Evolutionary conservation across 148 eudicot species (phyloP), one percentile per base, ranked within the genome.

Genomic region (Camellia granthamiana): DNA sequence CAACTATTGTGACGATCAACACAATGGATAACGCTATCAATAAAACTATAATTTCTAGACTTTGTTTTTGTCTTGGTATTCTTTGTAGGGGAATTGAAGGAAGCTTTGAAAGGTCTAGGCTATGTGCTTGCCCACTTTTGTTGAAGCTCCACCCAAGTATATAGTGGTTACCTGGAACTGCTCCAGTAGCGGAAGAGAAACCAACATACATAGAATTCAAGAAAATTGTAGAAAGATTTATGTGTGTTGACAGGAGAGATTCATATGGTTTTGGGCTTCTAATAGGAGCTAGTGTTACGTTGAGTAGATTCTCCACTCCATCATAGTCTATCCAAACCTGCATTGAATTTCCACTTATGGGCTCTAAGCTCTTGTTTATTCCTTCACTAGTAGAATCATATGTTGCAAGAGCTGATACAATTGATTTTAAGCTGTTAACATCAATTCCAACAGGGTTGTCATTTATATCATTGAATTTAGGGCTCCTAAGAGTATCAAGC

Each of bases 311-410:
- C 44, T 75, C 64, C 0, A 13, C 16, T 21, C 66, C 83, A 59
- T 86, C 85, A 76, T 86, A 86, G 14, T 88, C 83, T 47, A 88
- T 76, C 90, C 90, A 88, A 14, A 86, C 67, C 19, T 86, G 87
- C 71, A 84, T 75, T 7, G 88, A 79, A 64, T 69, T 82, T 41
- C 83, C 85, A 30, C 87, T 82, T 15, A 85, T 63, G 30, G 85
- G 83, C 14, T 14, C 67, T 8, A 86, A 55, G 71, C 51, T 81
- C 69, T 75, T 81, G 13, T 70, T 74, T 46, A 0, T 41, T 43
- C 81, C 69, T 46, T 82, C 80, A 43, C 54, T 1, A 9, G 76
- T 83, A 65, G 75, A 83, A 59, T 54, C 76, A 79, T 87, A 87
- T 14, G 77, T 79, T 74, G 81, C 90, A 21, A 86, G 49, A 6